Conservation (phyloP, 345 rosid genomes). For the Eutrema heterophyllum region DNA sequence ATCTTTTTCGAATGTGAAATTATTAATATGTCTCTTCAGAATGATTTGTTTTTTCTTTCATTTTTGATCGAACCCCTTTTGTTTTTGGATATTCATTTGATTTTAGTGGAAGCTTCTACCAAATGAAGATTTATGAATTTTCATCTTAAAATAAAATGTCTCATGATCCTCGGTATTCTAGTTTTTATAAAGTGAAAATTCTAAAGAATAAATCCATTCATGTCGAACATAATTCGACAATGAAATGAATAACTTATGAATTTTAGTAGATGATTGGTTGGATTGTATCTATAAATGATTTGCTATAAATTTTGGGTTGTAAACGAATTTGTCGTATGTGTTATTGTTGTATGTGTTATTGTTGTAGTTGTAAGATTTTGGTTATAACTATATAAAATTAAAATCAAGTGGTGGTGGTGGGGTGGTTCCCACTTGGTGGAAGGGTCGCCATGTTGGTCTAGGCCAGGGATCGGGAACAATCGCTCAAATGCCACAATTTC, state of each 20-base stretch:
- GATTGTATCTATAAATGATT: too few relatives aligned
- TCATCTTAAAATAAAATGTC: neutral
- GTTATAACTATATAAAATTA: too few relatives aligned
- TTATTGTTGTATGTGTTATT: too few relatives aligned
- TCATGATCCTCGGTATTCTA: neutral
- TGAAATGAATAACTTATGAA: neutral
- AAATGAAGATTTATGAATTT: neutral
- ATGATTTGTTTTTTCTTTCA: neutral
- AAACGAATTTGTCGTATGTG: too few relatives aligned
- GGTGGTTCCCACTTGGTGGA: too few relatives aligned
- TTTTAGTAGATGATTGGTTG: neutral
- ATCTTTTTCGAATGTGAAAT: neutral
- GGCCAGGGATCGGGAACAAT: too few relatives aligned
- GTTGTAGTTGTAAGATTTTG: too few relatives aligned
- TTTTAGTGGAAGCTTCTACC: neutral
- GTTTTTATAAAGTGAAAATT: neutral
- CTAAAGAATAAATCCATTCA: neutral
- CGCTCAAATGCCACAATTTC: too few relatives aligned
- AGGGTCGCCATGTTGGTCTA: too few relatives aligned
- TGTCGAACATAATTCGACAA: neutral
- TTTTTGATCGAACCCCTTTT: neutral
- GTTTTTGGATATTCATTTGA: neutral
- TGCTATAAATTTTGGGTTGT: too few relatives aligned
- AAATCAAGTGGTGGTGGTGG: too few relatives aligned
- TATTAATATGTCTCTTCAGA: neutral